Base-by-base conservation (phyloP, 352 stramenopile genomes). In the Pilasporangium apinafurcum region DNA sequence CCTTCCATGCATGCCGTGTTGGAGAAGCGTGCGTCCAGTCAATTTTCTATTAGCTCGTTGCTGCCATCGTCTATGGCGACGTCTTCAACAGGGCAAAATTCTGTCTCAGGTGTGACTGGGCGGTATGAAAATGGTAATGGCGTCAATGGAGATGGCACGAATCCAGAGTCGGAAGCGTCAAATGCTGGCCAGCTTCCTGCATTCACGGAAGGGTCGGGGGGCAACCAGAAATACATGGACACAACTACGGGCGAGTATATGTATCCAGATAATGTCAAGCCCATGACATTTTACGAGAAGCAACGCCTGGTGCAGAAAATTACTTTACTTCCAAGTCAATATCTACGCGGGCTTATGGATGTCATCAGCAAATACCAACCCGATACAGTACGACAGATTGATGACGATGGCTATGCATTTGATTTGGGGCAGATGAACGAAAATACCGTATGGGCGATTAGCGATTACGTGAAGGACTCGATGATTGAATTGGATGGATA, bases 351-450 rank as follows among this genome's bases (percentile, higher is more conserved):
- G 4, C 64, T 92, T 22, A 90, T 92, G 67, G 80, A 92, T 44
- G 78, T 92, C 10, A 92, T 92, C 51, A 90, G 74, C 61, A 92
- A 92, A 60, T 92, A 92, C 51, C 80, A 92, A 46, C 77, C 78
- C 0, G 80, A 92, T 48, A 92, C 74, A 1, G 80, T 92, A 33
- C 80, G 80, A 16, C 77, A 92, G 61, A 79, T 92, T 38, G 80
- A 92, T 45, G 80, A 92, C 53, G 80, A 92, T 32, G 77, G 77
- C n/a, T 92, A 92, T 52, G 80, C 79, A 9, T 92, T 92, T 29
- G 80, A 92, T 37, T 45, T 92, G 16, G 80, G 79, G 8, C 80
- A 90, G 50, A 92, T 92, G 80, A 87, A 89, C 53, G 80, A 92
- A 54, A 92, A 92, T 56, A 92, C 80, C 0, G 80, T 90, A 29